Conservation (phyloP, 2,329 filamentous ascomycete genomes). For the Apiospora hydei region DNA sequence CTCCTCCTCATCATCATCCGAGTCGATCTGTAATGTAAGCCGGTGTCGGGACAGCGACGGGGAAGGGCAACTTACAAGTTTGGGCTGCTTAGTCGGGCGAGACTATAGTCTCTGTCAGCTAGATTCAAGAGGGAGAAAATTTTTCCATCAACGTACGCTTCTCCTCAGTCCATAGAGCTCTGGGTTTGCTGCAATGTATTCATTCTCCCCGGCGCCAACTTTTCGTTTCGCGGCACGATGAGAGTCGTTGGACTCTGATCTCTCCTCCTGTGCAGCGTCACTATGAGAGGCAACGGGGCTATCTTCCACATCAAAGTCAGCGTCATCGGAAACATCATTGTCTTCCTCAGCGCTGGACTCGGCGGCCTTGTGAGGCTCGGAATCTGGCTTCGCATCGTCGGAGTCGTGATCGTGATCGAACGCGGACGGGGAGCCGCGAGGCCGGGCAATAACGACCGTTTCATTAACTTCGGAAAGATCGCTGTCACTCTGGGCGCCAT, state of each 20-base stretch:
- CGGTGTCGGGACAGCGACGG: conserved; percentile 8
- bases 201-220: conserved; percentile 72
- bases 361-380: conserved; percentile 44
- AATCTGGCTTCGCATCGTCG: conserved; percentile 45
- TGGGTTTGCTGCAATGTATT: conserved; percentile 89
- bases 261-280: conserved; percentile 57
- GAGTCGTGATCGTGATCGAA: conserved; percentile 47
- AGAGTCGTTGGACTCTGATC: conserved; percentile 76
- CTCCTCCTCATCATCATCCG: conserved; percentile 61
- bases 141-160: conserved; percentile 70
- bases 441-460: conserved; percentile 53
- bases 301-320: conserved; percentile 78
- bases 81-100: conserved; percentile 64
- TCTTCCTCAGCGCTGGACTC: conserved; percentile 56
- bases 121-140: conserved; percentile 28
- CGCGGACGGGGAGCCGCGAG: conserved; percentile 52
- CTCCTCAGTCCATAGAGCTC: conserved; percentile 93
- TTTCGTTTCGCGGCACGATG: conserved; percentile 77
- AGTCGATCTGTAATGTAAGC: conserved; percentile 41
- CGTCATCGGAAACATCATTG: conserved; percentile 69
- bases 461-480: conserved; percentile 78
- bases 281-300: conserved; percentile 58
- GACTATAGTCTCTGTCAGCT: conserved; percentile 53
- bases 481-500: conserved; percentile 68
- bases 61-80: conserved; percentile 54